Evolutionary conservation across 352 stramenopile genomes (phyloP).

Genomic region (Phytophthora boehmeriae): DNA sequence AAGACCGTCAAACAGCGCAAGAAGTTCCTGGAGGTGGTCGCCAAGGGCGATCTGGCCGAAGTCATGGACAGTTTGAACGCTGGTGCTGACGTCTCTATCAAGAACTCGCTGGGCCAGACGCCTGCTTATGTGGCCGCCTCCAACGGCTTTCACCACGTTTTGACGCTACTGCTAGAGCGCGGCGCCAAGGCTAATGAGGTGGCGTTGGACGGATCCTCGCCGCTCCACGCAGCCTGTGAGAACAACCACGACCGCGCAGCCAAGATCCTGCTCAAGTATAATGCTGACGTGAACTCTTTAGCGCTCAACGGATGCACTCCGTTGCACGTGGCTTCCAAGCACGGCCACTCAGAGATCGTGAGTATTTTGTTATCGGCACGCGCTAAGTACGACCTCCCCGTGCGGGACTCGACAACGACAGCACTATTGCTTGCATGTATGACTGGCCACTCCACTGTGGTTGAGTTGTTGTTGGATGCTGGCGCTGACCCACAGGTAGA

Average conservation of each 20-base stretch:
- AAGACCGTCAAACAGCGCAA: slow-evolving; percentile 72
- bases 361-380: slow-evolving; percentile 45
- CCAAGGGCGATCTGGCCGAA: slow-evolving; percentile 53
- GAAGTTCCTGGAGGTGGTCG: slow-evolving; percentile 68
- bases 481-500: slow-evolving; percentile 79
- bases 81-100: slow-evolving; percentile 60
- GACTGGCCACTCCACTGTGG: slow-evolving; percentile 58
- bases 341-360: slow-evolving; percentile 52
- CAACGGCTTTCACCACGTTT: slow-evolving; percentile 62
- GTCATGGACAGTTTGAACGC: slow-evolving; percentile 67
- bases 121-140: slow-evolving; percentile 62
- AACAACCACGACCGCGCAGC: slow-evolving; percentile 61
- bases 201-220: slow-evolving; percentile 56
- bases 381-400: slow-evolving; percentile 55
- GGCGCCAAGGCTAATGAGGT: slow-evolving; percentile 64
- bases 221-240: slow-evolving; percentile 66
- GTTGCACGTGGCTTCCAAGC: slow-evolving; percentile 70
- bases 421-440: slow-evolving; percentile 76
- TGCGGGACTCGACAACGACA: slow-evolving; percentile 53
- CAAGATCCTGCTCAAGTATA: slow-evolving; percentile 65
- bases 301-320: slow-evolving; percentile 57
- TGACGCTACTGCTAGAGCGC: slow-evolving; percentile 70
- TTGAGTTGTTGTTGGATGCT: slow-evolving; percentile 73
- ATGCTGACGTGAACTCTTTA: slow-evolving; percentile 47
- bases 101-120: slow-evolving; percentile 59